phyloP scores from a whole-genome alignment of 371 early-diverging fungal genomes.

The Apophysomyces sp. region DNA sequence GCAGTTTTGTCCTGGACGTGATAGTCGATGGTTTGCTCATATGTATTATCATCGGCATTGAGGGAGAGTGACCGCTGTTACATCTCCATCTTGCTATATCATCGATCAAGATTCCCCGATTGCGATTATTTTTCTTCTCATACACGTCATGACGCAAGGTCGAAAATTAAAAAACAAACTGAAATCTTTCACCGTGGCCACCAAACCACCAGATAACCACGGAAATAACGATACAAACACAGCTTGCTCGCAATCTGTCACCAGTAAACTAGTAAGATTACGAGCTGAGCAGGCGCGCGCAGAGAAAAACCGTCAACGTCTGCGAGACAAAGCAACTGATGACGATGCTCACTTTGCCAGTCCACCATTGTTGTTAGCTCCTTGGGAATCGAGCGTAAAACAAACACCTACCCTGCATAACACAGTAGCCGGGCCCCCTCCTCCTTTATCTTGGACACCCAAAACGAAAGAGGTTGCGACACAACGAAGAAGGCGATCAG shows the following conservation, averaged over 20 bases:
- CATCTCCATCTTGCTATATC: too few species aligned
- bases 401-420: neutral
- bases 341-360: neutral
- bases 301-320: conserved; percentile 1
- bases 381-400: neutral
- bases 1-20: too few species aligned
- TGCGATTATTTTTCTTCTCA: neutral
- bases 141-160: neutral
- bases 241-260: neutral
- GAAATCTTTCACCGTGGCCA: neutral
- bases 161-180: neutral
- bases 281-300: conserved; percentile 12
- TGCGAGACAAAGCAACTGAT: neutral
- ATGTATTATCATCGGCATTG: too few species aligned
- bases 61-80: too few species aligned
- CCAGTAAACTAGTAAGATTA: neutral
- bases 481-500: neutral
- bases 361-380: neutral
- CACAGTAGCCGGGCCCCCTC: neutral
- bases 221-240: neutral
- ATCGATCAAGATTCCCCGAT: neutral
- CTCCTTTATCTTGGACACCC: neutral
- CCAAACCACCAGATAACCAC: neutral
- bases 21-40: too few species aligned
- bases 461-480: neutral